Conservation (phyloP, 306 rosid species). For the Ammopiptanthus mongolicus region DNA sequence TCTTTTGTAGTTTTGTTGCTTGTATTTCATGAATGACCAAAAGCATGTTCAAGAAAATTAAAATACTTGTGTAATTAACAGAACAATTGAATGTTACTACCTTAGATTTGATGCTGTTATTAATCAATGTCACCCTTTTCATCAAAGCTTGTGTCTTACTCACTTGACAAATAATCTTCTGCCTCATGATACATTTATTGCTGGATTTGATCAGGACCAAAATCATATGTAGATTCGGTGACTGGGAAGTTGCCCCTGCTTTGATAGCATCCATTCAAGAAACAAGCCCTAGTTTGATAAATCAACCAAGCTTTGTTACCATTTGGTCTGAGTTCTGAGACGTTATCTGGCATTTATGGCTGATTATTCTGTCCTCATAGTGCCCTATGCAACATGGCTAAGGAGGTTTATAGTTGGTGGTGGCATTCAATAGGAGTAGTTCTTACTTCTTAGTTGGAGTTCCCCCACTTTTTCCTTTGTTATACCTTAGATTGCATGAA, state of each 20-base stretch:
- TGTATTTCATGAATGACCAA: background rate
- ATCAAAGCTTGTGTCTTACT: background rate
- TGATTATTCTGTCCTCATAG: background rate
- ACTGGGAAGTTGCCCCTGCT: slow-evolving; percentile 68
- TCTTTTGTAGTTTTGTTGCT: slow-evolving; percentile 17
- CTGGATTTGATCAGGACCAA: slow-evolving; percentile 58
- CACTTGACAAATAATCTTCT: background rate
- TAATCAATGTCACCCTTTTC: background rate
- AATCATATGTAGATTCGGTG: slow-evolving; percentile 57
- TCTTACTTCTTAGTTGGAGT: background rate
- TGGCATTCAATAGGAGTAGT: background rate
- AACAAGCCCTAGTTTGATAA: slow-evolving; percentile 1
- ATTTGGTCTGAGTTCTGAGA: background rate
- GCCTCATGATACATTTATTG: background rate
- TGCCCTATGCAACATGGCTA: background rate
- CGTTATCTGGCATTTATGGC: background rate
- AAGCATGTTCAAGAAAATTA: background rate
- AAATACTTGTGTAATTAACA: background rate
- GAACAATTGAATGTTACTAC: background rate
- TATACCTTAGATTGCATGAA: background rate
- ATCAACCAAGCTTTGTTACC: background rate
- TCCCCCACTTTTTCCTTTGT: background rate
- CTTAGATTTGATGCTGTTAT: slow-evolving; percentile 10
- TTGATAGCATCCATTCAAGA: slow-evolving; percentile 30
- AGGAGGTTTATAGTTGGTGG: background rate